A percentile compares a stretch with the other conserved stretches of the same genome.
Conservation (phyloP, 148 eudicot genomes). For the Silene latifolia region DNA sequence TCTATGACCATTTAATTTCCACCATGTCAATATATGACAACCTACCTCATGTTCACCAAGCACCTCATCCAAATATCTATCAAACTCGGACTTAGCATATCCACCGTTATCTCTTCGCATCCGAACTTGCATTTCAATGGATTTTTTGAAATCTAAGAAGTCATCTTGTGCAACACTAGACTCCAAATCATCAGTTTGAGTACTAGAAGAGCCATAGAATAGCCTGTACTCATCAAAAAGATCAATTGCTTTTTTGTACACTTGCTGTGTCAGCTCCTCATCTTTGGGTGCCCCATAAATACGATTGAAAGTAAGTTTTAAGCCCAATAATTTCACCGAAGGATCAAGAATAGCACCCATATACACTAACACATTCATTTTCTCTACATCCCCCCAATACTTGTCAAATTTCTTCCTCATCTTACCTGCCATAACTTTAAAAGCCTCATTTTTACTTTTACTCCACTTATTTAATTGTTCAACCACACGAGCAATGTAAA, state of each 20-base stretch:
- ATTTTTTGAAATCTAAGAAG: neutral
- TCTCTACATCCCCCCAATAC: conserved; percentile 1
- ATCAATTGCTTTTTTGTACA: neutral
- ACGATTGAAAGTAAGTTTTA: neutral
- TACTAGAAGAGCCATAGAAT: neutral
- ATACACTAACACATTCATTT: neutral
- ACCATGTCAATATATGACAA: neutral
- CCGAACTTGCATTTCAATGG: conserved; percentile 2
- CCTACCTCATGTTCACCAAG: neutral
- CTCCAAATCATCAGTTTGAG: neutral
- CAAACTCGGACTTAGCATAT: neutral
- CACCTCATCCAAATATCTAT: neutral
- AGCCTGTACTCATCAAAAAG: conserved; percentile 11
- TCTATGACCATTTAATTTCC: conserved; percentile 14
- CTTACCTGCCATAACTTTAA: neutral
- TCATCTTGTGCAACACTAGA: neutral
- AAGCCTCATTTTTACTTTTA: neutral
- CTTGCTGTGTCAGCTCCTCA: neutral
- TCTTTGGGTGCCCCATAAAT: neutral
- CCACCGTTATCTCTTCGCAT: neutral
- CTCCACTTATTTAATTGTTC: conserved; percentile 7
- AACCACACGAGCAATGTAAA: conserved; percentile 13
- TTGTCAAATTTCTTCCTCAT: neutral
- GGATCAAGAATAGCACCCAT: conserved; percentile 7
- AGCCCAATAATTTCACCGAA: conserved; percentile 4